Base-by-base conservation (phyloP, 2,329 filamentous ascomycete species). In the Talaromyces sp. region DNA sequence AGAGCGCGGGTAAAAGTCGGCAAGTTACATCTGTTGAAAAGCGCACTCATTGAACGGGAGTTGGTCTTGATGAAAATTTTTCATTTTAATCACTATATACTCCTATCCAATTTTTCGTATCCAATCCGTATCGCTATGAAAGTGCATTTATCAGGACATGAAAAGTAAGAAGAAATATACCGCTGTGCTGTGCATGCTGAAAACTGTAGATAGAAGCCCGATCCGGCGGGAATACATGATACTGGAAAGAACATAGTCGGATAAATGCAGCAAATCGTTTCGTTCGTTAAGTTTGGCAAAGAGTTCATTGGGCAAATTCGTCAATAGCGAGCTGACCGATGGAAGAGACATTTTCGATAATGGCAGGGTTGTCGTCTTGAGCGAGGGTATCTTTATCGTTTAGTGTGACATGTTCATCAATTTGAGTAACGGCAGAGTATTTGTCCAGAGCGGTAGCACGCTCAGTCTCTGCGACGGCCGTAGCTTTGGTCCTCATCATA, bases 141-240 rank as follows among this genome's bases (percentile, higher is more conserved):
- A 54, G 50, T 54, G 31, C 50, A 54, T 14, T 35, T 12, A 37
- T 54, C 48, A 58, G n/a, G n/a, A 58, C 23, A 60, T 37, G 23
- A 18, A 48, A 52, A 50, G 9, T 28, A 7, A 18, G 40, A 37
- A 44, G 9, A 18, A 35, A 39, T 21, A 4, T 6, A 50, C 2
- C 42, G 58, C 58, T 60, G 46, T 50, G 46, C 46, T 16, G 44
- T 28, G 23, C 23, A 42, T 52, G 31, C 48, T 60, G 11, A 37
- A 35, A 40, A 5, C 21, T 46, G 33, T 40, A 25, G 11, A 28
- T 39, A 37, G 12, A 35, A 21, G 23, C 44, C 44, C 44, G 44
- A 21, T 31, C 44, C 33, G 44, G 44, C 44, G 33, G 44, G 58
- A 12, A 52, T 48, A 59, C 44, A 60, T 60, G 31, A 54, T 52